Conservation (phyloP, 371 early-diverging fungal species). For the Rhizopus arrhizus region DNA sequence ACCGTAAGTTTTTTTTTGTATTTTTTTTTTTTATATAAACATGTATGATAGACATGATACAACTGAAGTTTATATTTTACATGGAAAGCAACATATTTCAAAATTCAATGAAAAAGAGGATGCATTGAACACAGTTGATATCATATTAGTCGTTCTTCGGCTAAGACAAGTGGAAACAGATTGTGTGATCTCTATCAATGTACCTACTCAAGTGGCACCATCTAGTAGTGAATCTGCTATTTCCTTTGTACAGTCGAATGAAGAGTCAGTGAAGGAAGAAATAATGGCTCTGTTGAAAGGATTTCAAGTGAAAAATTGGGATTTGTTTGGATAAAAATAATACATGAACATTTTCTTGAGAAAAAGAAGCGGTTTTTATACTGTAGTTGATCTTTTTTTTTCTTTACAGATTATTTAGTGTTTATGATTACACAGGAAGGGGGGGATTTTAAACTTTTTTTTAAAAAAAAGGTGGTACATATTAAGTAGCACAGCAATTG, state of each 20-base stretch:
- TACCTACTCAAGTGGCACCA: constrained; percentile 53
- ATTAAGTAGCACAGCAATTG: no score
- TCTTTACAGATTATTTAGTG: neutral
- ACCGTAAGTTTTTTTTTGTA: constrained; percentile 48
- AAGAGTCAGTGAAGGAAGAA: constrained; percentile 48
- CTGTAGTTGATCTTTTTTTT: neutral
- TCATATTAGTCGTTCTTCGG: constrained; percentile 71
- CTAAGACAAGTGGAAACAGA: constrained; percentile 69
- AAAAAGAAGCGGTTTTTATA: no score
- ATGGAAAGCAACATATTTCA: constrained; percentile 67
- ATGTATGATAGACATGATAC: constrained; percentile 9
- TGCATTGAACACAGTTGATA: constrained; percentile 64
- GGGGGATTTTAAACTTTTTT: no score
- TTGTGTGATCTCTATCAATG: constrained; percentile 73
- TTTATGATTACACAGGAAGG: neutral
- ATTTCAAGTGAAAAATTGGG: constrained; percentile 61
- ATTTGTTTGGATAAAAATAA: constrained; percentile 53
- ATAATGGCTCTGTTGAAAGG: constrained; percentile 46
- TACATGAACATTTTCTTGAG: neutral
- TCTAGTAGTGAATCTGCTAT: constrained; percentile 40
- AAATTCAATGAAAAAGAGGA: constrained; percentile 67
- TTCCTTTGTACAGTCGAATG: constrained; percentile 5
- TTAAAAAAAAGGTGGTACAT: no score
- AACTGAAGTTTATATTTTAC: constrained; percentile 35
- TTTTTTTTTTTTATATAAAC: constrained; percentile 1